These are phyloP conservation scores for Penicillium diatomitis DNA, from an alignment of 495 filamentous ascomycete genomes.

Conservation along the genomic window DNA sequence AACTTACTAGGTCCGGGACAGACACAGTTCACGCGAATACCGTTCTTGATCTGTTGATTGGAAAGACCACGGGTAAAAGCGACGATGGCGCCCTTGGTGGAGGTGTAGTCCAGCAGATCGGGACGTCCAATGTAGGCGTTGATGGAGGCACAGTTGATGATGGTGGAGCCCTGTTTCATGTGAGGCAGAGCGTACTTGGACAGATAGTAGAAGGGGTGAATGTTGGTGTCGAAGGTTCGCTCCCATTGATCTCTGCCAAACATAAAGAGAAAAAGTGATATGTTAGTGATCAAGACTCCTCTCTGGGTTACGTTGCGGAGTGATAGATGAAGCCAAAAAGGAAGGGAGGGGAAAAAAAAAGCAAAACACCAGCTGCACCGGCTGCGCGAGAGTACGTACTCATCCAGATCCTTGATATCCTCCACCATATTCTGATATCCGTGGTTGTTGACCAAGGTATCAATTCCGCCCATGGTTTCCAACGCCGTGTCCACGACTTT, in stretches of 20 bases:
- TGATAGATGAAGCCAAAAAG: too few species aligned
- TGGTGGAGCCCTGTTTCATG: conserved; percentile 60
- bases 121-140: conserved; percentile 77
- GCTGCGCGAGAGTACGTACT: conserved; percentile 37
- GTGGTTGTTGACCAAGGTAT: conserved; percentile 77
- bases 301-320: too few species aligned
- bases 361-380: too few species aligned
- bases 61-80: conserved; percentile 70
- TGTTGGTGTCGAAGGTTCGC: conserved; percentile 63
- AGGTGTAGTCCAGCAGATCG: conserved; percentile 78
- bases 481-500: conserved; percentile 58
- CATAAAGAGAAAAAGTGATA: too few species aligned
- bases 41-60: conserved; percentile 62
- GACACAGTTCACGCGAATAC: conserved; percentile 71
- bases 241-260: conserved; percentile 62
- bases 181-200: conserved; percentile 71
- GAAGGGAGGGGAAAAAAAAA: too few species aligned
- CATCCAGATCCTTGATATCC: conserved; percentile 63
- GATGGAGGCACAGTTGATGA: conserved; percentile 75
- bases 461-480: conserved; percentile 54
- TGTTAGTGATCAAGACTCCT: too few species aligned
- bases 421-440: conserved; percentile 65
- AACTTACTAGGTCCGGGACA: conserved; percentile 48
- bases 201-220: conserved; percentile 63
- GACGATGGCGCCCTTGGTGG: conserved; percentile 72